Base-by-base conservation (phyloP, 305 asterid genomes). In the Fraxinus sp. region DNA sequence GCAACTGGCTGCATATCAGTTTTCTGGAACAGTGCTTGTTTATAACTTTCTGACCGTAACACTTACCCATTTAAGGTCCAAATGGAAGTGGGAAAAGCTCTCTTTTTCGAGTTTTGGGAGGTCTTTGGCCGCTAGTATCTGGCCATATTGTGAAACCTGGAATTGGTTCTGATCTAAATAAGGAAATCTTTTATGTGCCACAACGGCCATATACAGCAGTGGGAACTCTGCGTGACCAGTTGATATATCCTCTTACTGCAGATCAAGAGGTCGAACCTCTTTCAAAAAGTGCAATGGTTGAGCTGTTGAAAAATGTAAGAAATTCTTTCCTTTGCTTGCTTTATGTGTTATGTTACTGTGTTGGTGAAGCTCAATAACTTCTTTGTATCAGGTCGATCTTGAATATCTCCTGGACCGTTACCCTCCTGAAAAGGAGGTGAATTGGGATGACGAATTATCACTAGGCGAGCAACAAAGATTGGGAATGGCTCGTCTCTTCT, bases 1-100 rank as follows among this genome's bases (percentile, higher is more conserved):
- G 79, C 75, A 71, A 80, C 64, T 84, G 16, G 46, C 77, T 79
- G 76, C 77, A 28, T 79, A 77, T 75, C 52, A 22, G 49, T 82
- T 57, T 78, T 49, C 78, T 82, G 79, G 84, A 43, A 77, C 68
- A 57, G 20, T 64, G 32, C 55, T 68, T 74, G 11, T 52, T 43
- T 66, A 37, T 78, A 24, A 77, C 74, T 49, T 78, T 85, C 24
- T 86, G 77, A 85, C 83, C 59, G 28, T 75, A 41, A 43, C 55
- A 9, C 72, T 80, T 80, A 80, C 85, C 81, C 80, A 82, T 73
- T 88, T 84, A 86, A 96, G 99, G 99, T 90, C 99, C 98, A 82
- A 96, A 96, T 87, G 99, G 99, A 87, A 96, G 99, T 86, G 99
- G 99, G 82, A 96, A 96, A 92, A 96, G 98, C 88, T 96, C 99